phyloP scores from a whole-genome alignment of 176 grass and related monocot species.

The Zizania latifolia region DNA sequence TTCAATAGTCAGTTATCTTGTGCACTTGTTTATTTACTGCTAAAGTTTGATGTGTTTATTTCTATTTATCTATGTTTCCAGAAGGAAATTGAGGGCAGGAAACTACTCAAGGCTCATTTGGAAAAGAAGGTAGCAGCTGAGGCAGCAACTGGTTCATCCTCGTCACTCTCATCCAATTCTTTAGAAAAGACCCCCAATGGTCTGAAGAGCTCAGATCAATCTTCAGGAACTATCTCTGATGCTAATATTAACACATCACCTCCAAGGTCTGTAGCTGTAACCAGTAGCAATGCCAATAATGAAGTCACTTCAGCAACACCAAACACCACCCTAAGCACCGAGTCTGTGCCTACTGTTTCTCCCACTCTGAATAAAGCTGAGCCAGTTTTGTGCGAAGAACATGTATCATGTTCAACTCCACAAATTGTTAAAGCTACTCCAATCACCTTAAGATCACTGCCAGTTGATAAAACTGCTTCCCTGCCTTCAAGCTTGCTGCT shows the following conservation, averaged over 20 bases:
- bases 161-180: constrained; percentile 30
- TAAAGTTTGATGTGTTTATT: constrained; percentile 24
- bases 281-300: not conserved
- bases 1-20: not conserved
- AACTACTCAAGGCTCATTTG: constrained; percentile 46
- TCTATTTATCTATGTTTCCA: constrained; percentile 43
- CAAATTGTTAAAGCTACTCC: constrained; percentile 29
- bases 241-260: constrained; percentile 11
- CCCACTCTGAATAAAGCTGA: constrained; percentile 21
- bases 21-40: not conserved
- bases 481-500: not conserved
- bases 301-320: constrained; percentile 9
- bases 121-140: constrained; percentile 60
- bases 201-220: constrained; percentile 25
- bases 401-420: constrained; percentile 24
- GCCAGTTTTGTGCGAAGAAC: constrained; percentile 29
- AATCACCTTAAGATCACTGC: not conserved
- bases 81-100: constrained; percentile 55
- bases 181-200: constrained; percentile 36
- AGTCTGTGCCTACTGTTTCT: constrained; percentile 20
- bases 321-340: constrained; percentile 20
- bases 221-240: constrained; percentile 23
- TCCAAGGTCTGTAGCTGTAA: constrained; percentile 15
- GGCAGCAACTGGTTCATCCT: constrained; percentile 28
- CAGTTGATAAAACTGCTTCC: constrained; percentile 27